A percentile compares a stretch with the other conserved stretches of the same genome.
Conservation (phyloP, 1,139 yeast genomes). For the Kazachstania sp. region DNA sequence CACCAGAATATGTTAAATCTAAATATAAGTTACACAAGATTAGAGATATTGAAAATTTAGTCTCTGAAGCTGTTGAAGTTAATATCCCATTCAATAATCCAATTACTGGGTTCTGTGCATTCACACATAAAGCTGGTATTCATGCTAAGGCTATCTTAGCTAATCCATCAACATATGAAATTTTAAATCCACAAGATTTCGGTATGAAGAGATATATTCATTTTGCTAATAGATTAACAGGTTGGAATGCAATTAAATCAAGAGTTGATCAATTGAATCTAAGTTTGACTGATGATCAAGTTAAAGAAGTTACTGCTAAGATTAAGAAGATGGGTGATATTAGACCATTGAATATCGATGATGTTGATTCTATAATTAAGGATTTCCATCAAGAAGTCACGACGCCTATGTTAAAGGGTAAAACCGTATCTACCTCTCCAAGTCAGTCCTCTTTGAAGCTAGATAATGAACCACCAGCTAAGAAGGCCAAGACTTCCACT, state of each 20-base stretch:
- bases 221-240: slow-evolving; percentile 94
- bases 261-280: slow-evolving; percentile 95
- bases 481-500: slow-evolving; percentile 6
- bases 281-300: slow-evolving; percentile 80
- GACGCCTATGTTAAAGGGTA: slow-evolving; percentile 34
- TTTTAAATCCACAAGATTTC: slow-evolving; percentile 86
- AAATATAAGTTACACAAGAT: slow-evolving; percentile 94
- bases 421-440: slow-evolving; percentile 19
- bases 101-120: slow-evolving; percentile 98
- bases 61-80: slow-evolving; percentile 95
- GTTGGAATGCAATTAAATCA: slow-evolving; percentile 98
- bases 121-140: slow-evolving; percentile 98
- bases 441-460: slow-evolving; percentile 13
- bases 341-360: slow-evolving; percentile 89
- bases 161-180: slow-evolving; percentile 96
- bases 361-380: slow-evolving; percentile 92
- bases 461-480: slow-evolving; percentile 8
- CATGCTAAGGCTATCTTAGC: slow-evolving; percentile 98
- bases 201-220: slow-evolving; percentile 93
- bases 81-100: slow-evolving; percentile 98
- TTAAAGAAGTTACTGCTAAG: slow-evolving; percentile 88
- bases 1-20: slow-evolving; percentile 88
- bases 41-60: slow-evolving; percentile 90
- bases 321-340: slow-evolving; percentile 93
- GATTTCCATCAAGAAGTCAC: slow-evolving; percentile 72